Percentiles rank a stretch among this genome's conserved stretches.
Evolutionary conservation across 2,329 filamentous ascomycete species (phyloP).

Genomic region (Furcasterigmium furcatum): DNA sequence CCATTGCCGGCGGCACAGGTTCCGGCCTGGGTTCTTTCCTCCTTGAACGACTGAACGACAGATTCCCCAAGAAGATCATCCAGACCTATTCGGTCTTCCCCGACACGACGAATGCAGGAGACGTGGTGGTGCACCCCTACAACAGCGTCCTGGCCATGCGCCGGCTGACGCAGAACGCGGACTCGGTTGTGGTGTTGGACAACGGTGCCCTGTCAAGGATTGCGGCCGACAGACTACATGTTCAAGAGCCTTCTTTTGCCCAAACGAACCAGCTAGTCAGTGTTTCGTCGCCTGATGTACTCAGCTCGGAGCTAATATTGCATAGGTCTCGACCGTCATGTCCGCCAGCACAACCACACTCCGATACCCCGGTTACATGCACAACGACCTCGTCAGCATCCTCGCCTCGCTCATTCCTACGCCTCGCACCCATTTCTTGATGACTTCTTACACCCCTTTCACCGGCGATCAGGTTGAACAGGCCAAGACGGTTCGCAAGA

Average conservation of each 20-base stretch:
- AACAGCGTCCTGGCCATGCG: slow-evolving; percentile 94
- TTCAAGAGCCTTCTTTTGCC: slow-evolving; percentile 92
- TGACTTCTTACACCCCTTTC: slow-evolving; percentile 98
- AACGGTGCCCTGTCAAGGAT: slow-evolving; percentile 93
- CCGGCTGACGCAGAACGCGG: slow-evolving; percentile 89
- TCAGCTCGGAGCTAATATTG: slow-evolving; percentile 4
- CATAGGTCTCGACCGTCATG: slow-evolving; percentile 92
- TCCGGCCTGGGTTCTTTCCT: slow-evolving; percentile 95
- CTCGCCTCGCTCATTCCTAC: slow-evolving; percentile 94
- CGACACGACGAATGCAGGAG: slow-evolving; percentile 79
- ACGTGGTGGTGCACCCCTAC: slow-evolving; percentile 97
- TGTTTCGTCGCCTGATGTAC: not conserved
- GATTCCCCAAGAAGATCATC: slow-evolving; percentile 98
- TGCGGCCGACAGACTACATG: slow-evolving; percentile 88
- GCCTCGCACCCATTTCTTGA: slow-evolving; percentile 94
- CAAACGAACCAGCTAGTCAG: slow-evolving; percentile 92
- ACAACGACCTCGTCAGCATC: slow-evolving; percentile 97
- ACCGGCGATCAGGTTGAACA: slow-evolving; percentile 95
- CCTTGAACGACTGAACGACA: slow-evolving; percentile 91
- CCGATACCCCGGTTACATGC: slow-evolving; percentile 98
- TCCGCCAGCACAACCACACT: slow-evolving; percentile 95
- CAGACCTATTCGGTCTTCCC: slow-evolving; percentile 99
- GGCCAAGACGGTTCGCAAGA: slow-evolving; percentile 96
- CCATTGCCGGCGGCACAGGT: slow-evolving; percentile 94
- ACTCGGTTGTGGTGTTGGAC: slow-evolving; percentile 95